These are phyloP conservation scores for Ochromonas danica DNA, from an alignment of 108 stramenopile species.

Conservation along the genomic window DNA sequence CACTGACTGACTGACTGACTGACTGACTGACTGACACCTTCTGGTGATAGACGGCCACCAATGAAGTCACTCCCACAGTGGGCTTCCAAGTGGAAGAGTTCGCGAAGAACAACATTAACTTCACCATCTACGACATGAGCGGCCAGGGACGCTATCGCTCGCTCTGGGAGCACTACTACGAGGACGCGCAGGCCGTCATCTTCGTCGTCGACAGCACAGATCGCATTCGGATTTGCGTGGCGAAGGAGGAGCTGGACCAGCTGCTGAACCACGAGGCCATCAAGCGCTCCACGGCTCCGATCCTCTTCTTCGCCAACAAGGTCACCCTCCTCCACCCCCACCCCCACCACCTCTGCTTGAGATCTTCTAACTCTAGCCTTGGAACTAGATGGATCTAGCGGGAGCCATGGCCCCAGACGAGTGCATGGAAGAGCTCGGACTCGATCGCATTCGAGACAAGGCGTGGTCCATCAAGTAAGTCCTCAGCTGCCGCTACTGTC, in stretches of 20 bases:
- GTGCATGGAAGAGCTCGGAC: conserved; percentile 45
- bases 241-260: conserved; percentile 53
- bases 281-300: conserved; percentile 10
- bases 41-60: conserved; percentile 44
- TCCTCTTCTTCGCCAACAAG: conserved; percentile 54
- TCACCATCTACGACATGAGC: conserved; percentile 60
- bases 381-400: conserved; percentile 51
- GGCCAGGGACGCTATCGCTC: conserved; percentile 51
- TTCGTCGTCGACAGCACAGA: conserved; percentile 62
- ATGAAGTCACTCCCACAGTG: conserved; percentile 61
- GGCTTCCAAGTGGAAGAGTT: conserved; percentile 59
- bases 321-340: too few relatives aligned
- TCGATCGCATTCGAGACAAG: conserved; percentile 37
- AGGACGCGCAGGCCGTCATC: conserved; percentile 46
- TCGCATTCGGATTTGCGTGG: conserved; percentile 57
- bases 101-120: conserved; percentile 53
- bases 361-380: too few relatives aligned
- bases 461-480: conserved; percentile 54
- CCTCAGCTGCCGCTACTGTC: neutral
- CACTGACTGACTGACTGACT: too few relatives aligned
- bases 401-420: conserved; percentile 50
- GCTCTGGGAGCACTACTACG: conserved; percentile 60
- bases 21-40: too few relatives aligned
- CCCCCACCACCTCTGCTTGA: too few relatives aligned
- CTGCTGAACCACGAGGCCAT: conserved; percentile 46